Evolutionary conservation across 441 rosid genomes (phyloP).

Genomic region (Kokia cookei): DNA sequence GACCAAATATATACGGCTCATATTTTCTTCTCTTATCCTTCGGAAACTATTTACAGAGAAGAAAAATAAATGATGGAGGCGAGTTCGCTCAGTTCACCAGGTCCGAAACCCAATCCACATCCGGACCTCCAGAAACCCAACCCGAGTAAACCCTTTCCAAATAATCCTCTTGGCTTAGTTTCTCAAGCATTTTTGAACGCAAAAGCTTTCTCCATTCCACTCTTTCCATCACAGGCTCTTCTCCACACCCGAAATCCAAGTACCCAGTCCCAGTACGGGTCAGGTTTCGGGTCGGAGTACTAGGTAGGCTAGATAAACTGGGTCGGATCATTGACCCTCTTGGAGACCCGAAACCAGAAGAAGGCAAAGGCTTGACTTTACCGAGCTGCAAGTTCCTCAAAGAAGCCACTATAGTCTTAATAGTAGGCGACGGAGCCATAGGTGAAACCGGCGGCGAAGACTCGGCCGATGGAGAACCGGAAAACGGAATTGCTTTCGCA

Average conservation of each 20-base stretch:
- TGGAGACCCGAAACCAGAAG: slow-evolving; percentile 53
- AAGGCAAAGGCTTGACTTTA: slow-evolving; percentile 51
- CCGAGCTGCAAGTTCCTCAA: slow-evolving; percentile 58
- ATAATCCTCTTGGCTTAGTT: slow-evolving; percentile 54
- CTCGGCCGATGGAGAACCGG: slow-evolving; percentile 18
- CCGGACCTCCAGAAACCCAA: slow-evolving; percentile 29
- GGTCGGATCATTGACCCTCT: slow-evolving; percentile 46
- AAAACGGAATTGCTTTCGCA: no score
- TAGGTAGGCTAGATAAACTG: slow-evolving; percentile 45
- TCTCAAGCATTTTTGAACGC: slow-evolving; percentile 57
- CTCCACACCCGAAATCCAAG: slow-evolving; percentile 30
- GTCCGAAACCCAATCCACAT: slow-evolving; percentile 81
- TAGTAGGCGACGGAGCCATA: slow-evolving; percentile 31
- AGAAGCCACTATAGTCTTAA: slow-evolving; percentile 47
- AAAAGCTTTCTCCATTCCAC: slow-evolving; percentile 73
- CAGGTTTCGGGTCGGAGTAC: slow-evolving; percentile 35
- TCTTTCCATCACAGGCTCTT: slow-evolving; percentile 72
- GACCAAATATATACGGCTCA: no score
- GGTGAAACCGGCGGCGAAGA: slow-evolving; percentile 68
- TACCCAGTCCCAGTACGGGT: slow-evolving; percentile 22
- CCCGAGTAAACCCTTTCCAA: slow-evolving; percentile 24
- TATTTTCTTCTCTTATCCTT: no score
- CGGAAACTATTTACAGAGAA: not conserved
- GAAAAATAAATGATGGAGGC: not conserved
- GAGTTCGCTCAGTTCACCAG: slow-evolving; percentile 20